Evolutionary conservation across 2,329 filamentous ascomycete species (phyloP).

Genomic region (Colletotrichum eleusines): DNA sequence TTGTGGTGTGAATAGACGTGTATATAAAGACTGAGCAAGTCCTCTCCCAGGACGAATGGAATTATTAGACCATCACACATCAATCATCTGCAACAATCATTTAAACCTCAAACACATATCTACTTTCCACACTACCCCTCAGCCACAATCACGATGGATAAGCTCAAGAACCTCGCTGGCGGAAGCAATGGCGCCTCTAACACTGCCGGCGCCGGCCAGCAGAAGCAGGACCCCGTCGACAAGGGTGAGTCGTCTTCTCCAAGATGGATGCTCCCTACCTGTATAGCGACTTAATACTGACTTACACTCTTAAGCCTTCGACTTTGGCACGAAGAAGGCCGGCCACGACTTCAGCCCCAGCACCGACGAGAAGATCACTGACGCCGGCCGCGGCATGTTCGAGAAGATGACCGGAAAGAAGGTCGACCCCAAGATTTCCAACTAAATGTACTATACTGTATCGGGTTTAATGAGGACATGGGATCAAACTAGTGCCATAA

Average conservation of each 20-base stretch:
- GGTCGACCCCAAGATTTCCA: constrained; percentile 51
- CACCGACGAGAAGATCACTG: constrained; percentile 56
- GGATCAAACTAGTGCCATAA: neutral
- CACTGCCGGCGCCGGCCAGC: constrained; percentile 17
- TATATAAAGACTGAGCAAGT: neutral
- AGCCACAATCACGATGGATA: constrained; percentile 21
- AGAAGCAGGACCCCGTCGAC: constrained; percentile 53
- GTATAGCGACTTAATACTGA: too few relatives aligned
- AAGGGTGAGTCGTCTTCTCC: constrained; percentile 49
- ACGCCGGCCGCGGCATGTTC: constrained; percentile 50
- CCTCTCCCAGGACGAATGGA: accelerated
- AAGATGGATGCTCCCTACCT: too few relatives aligned
- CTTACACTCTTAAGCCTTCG: constrained; percentile 47
- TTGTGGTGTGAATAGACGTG: neutral
- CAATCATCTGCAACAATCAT: neutral
- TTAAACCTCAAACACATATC: neutral
- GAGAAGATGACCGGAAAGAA: constrained; percentile 53
- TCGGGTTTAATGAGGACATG: neutral
- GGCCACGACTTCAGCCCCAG: constrained; percentile 51
- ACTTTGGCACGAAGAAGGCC: constrained; percentile 49
- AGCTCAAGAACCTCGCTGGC: constrained; percentile 30
- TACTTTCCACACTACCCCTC: too few relatives aligned
- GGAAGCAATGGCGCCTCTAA: constrained; percentile 15
- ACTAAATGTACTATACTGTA: constrained; percentile 44
- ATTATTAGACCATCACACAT: neutral